Evolutionary conservation across 495 filamentous ascomycete genomes (phyloP).

Genomic region (Penicillium canariense): DNA sequence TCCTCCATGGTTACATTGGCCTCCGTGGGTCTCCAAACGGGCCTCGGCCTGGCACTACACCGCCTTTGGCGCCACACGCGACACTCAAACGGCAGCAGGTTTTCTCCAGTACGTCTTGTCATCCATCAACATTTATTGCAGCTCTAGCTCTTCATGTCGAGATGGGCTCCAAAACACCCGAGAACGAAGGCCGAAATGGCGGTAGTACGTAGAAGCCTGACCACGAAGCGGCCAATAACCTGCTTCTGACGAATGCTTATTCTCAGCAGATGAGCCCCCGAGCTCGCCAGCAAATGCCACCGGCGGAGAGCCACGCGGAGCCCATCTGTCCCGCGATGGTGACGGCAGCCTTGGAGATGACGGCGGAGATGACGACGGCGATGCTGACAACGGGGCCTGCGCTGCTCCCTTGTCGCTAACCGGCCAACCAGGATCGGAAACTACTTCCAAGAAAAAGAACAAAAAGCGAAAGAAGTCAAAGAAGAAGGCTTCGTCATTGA

Average conservation of each 20-base stretch:
- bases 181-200: constrained; percentile 24
- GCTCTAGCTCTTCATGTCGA: constrained; percentile 20
- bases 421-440: constrained; percentile 2
- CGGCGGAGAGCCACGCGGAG: constrained; percentile 37
- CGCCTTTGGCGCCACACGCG: neutral
- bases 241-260: neutral
- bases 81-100: neutral
- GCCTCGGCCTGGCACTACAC: neutral
- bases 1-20: too few species aligned
- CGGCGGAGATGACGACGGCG: constrained; percentile 58
- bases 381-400: constrained; percentile 34
- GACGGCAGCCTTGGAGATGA: constrained; percentile 39
- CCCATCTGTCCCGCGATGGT: constrained; percentile 38
- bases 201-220: constrained; percentile 16
- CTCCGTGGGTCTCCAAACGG: too few species aligned
- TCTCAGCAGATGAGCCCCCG: constrained; percentile 20
- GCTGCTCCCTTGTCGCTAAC: constrained; percentile 23
- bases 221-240: neutral
- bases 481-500: constrained; percentile 39
- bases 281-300: constrained; percentile 39
- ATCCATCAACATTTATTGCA: neutral
- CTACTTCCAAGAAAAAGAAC: constrained; percentile 38
- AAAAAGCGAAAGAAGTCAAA: constrained; percentile 55
- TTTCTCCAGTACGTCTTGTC: neutral
- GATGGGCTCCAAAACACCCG: constrained; percentile 32